A percentile compares a stretch with the other conserved stretches of the same genome.
Conservation (phyloP, 371 early-diverging fungal genomes). For the Saksenaea oblongispora region DNA sequence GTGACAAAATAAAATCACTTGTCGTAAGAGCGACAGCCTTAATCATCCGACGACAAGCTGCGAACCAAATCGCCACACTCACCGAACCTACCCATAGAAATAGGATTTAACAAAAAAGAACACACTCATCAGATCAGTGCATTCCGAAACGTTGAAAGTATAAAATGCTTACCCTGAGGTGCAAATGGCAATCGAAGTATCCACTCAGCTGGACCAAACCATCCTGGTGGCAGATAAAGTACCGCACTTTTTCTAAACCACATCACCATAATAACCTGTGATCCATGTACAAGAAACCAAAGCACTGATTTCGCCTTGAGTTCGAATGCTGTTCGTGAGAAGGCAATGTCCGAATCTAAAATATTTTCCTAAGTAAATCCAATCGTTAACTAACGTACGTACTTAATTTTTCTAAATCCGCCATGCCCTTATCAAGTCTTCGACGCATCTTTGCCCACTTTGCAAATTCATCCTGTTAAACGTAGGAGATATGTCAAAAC, state of each 20-base stretch:
- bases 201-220: conserved; percentile 82
- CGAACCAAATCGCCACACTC: conserved; percentile 73
- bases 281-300: conserved; percentile 71
- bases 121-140: neutral
- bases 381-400: conserved; percentile 18
- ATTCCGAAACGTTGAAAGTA: neutral
- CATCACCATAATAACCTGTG: conserved; percentile 67
- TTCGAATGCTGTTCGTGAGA: conserved; percentile 74
- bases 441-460: conserved; percentile 94
- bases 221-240: conserved; percentile 80
- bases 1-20: conserved; percentile 37
- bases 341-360: conserved; percentile 64
- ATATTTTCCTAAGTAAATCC: neutral
- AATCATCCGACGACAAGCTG: conserved; percentile 63
- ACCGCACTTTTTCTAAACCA: conserved; percentile 75
- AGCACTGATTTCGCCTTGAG: conserved; percentile 74
- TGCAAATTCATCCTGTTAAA: conserved; percentile 84
- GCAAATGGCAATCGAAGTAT: conserved; percentile 80
- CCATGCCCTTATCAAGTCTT: conserved; percentile 72
- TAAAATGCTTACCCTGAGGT: conserved; percentile 59
- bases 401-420: conserved; percentile 66
- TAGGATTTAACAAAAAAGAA: neutral
- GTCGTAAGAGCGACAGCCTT: conserved; percentile 34
- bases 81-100: conserved; percentile 74
- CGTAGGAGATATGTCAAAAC: neutral